These are phyloP conservation scores for Aschersonia sp. DNA, from an alignment of 2,329 filamentous ascomycete species.

Conservation along the genomic window DNA sequence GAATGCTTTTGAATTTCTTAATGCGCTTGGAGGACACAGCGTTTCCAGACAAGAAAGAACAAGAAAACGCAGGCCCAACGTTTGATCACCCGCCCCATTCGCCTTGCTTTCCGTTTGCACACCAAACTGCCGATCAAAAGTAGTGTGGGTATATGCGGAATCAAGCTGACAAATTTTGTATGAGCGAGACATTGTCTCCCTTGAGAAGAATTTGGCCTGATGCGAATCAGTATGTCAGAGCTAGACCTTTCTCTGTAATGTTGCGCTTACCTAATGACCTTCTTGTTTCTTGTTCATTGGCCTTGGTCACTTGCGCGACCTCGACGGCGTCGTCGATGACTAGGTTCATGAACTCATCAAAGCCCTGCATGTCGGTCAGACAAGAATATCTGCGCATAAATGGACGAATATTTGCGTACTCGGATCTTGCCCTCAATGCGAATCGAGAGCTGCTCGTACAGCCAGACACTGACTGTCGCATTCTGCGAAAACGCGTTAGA, in stretches of 20 bases:
- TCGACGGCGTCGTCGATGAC: slow-evolving; percentile 93
- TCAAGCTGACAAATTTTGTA: slow-evolving; percentile 33
- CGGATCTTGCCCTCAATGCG: slow-evolving; percentile 94
- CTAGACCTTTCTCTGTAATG: background rate
- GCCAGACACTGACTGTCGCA: slow-evolving; percentile 82
- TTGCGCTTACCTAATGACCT: slow-evolving; percentile 55
- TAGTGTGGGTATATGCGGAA: no score
- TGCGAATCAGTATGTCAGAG: background rate
- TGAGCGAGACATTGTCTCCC: slow-evolving; percentile 76
- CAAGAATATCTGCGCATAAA: background rate
- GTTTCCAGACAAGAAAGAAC: no score
- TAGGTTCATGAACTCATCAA: slow-evolving; percentile 99
- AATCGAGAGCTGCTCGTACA: slow-evolving; percentile 90
- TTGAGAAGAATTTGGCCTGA: slow-evolving; percentile 74
- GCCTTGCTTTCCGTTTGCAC: no score
- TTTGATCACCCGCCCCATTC: no score
- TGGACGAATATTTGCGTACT: slow-evolving; percentile 31
- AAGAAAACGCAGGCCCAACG: no score
- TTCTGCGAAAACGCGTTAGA: slow-evolving; percentile 33
- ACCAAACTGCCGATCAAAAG: background rate
- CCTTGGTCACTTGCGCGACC: slow-evolving; percentile 73
- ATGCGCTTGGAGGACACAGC: no score
- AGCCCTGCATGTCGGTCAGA: slow-evolving; percentile 45
- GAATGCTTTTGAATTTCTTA: no score
- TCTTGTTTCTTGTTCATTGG: slow-evolving; percentile 58